Base-by-base conservation (phyloP, 495 filamentous ascomycete genomes). In the Aspergillus sclerotioniger region DNA sequence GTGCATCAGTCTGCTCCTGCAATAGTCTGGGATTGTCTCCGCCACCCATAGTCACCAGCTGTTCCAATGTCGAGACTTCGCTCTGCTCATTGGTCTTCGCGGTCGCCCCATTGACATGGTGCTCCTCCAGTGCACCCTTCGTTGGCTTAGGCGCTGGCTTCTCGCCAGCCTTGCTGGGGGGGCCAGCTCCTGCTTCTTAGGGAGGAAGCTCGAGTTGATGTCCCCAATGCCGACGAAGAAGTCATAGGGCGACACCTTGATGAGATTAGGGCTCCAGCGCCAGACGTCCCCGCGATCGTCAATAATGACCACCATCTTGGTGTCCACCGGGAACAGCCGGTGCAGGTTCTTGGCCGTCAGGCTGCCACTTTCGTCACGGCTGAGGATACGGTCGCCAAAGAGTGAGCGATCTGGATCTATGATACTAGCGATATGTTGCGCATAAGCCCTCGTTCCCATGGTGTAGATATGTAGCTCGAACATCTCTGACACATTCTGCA, bases 381-480 rank as follows among this genome's bases (percentile, higher is more conserved):
- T 96, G 61, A 99, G 87, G 67, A 99, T 92, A 45, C 94, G 83
- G 67, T 96, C 90, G 3, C 90, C 93, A 67, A 99, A 99, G 13
- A 96, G 82, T 67, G 88, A 93, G 50, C 87, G 84, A 21, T 91
- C 84, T 1, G 93, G 93, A 69, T 99, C 94, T 53, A 99, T 89
- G 61, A 97, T 91, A 63, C 88, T 86, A 17, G 93, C 93, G 63
- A 99, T 94, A 54, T 90, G 84, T 59, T 92, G 79, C 25, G 94
- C 94, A 68, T 99, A 99, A 8, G 91, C 89, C 59, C 94, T 84
- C 45, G 94, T 99, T 54, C 92, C 94, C 94, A 98, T 98, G 20
- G 94, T 98, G 76, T 99, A 99, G 65, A 99, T 92, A 63, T 99
- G 94, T 62, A 98, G 75, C 70, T 99, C 94, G 71, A 91, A 99